Base-by-base conservation (phyloP, 2,329 filamentous ascomycete species). In the Bretziella fagacearum region DNA sequence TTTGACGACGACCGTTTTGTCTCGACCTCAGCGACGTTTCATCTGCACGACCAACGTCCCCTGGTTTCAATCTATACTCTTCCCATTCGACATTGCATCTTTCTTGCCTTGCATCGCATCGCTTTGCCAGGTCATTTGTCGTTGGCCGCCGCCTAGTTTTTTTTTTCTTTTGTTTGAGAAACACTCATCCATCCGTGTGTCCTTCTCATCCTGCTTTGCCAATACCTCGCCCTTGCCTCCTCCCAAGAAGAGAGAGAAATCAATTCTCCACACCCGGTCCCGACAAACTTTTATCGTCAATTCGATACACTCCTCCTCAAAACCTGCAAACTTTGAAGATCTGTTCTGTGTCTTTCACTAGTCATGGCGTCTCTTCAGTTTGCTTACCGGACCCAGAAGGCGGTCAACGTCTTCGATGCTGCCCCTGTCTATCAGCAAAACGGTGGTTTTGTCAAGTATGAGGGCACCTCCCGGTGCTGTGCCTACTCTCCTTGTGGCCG, bases 341-440 rank as follows among this genome's bases (percentile, higher is more conserved):
- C 57, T 53, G 51, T 56, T 58, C 79, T 82, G 82, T 85, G 81
- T 72, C 81, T 86, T 86, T 85, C 61, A 79, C 76, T 86, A 86
- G 83, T 79, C 76, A 95, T 94, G 86, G 83, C 84, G 71, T 79
- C 84, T 60, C 81, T 89, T 68, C 89, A 95, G 77, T 83, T 95
- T 78, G 84, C 85, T 66, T 94, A 83, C 74, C 85, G 91, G 68
- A 95, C 91, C 65, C 82, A 87, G 67, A 96, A 95, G 78, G 81
- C 79, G 64, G 87, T 98, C 69, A 87, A 87, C 59, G 72, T 96
- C 65, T 77, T 93, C 66, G 84, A 96, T 69, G 85, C 86, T 58
- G 83, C 79, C 55, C 91, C 91, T 52, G 75, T 81, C 60, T 98
- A 98, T 67, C 75, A 84, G 64, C 68, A 80, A 60, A 73, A 96